These are phyloP conservation scores for Rhytidiadelphus loreus DNA, from an alignment of 225 moss, liverwort and hornwort genomes.

Conservation along the genomic window DNA sequence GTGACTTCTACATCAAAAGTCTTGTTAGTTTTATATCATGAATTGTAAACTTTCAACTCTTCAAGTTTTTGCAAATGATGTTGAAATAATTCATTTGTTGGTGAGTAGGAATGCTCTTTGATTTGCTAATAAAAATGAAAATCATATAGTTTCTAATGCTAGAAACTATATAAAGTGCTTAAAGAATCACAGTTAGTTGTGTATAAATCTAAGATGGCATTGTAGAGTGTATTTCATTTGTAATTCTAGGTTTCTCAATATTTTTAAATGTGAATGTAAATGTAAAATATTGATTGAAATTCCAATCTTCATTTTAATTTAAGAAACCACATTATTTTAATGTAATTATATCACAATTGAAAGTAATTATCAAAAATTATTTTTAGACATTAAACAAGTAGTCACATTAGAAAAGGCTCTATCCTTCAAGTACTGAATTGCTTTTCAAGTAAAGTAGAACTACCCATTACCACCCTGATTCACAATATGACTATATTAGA, in stretches of 20 bases:
- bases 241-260: neutral
- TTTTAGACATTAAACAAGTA: neutral
- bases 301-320: neutral
- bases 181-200: neutral
- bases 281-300: neutral
- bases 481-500: too few species aligned
- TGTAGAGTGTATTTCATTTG: neutral
- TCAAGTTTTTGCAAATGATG: neutral
- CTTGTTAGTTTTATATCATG: rapidly evolving
- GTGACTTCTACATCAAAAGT: neutral
- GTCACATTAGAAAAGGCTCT: neutral
- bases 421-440: rapidly evolving
- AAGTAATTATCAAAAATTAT: neutral
- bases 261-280: neutral
- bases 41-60: neutral
- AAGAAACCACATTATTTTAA: neutral
- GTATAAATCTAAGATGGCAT: neutral
- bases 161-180: neutral
- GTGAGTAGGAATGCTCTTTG: neutral
- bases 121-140: neutral
- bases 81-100: neutral
- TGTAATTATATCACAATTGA: neutral
- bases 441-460: neutral
- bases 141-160: neutral
- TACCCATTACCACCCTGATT: too few species aligned